Base-by-base conservation (phyloP, 129 eudicot species). In the Erigeron canadensis region DNA sequence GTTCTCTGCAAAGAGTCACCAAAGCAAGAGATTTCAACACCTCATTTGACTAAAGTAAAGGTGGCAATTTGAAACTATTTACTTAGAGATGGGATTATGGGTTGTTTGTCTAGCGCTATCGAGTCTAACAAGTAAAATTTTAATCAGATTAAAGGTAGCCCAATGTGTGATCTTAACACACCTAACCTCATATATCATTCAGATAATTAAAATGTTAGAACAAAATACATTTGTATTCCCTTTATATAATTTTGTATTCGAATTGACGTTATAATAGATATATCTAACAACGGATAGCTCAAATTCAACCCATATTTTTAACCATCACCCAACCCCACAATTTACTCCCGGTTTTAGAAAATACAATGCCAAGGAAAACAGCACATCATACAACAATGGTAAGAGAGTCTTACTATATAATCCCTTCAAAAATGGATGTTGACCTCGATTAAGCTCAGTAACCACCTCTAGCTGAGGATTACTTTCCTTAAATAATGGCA, bases 391-490 rank as follows among this genome's bases (percentile, higher is more conserved):
- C 21, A 70, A 54, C 15, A 23, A 10, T 23, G 37, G 28, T 38
- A 17, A 73, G 69, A 47, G 63, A 74, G 59, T 39, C 91, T 85
- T 79, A 92, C 98, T 79, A 74, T 89, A 93, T 59, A 81, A 73
- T 73, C 95, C 98, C 80, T 87, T 86, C 76, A 93, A 74, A 84
- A 77, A 71, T 19, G 98, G 98, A 87, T 93, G 98, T 57, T 93
- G 91, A 67, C 98, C 98, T 79, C 98, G 95, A 59, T 79, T 89
- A 55, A 87, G 90, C 81, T 87, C 89, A 0, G 95, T 81, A 73
- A 85, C 92, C 67, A 93, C 96, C 79, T 93, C 96, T 60, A 93
- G 79, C 72, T 89, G 98, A 63, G 98, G 98, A 79, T 86, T 93
- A 71, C 67, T 74, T 83, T 89, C 96, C 78, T 72, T 89, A 39